Evolutionary conservation across 1,284 basidiomycete species (phyloP), one percentile per base, ranked within the genome.

Genomic region (Polyporus tsugae): DNA sequence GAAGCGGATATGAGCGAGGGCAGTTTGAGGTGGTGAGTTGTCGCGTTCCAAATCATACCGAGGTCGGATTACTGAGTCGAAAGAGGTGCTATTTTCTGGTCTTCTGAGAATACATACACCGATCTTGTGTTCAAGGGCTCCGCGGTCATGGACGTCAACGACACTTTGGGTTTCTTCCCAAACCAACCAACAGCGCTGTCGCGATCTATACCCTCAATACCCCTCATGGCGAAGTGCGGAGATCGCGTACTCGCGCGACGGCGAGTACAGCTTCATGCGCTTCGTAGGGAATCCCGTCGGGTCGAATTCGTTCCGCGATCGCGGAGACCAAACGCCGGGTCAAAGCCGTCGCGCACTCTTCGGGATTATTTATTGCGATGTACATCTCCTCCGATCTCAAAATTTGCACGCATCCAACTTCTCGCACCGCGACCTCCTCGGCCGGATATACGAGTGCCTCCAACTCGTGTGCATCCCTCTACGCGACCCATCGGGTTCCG

Each of bases 171-270:
- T 6, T 72, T 72, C 63, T 72, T 72, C 66, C 71, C 71, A 1
- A 46, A 67, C 52, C 68, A 72, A 52, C 67, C n/a, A 59, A 72
- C 52, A 68, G 71, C 19, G 66, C 70, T 19, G 68, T 72, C 58
- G 71, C 71, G 22, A 68, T 72, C 52, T 72, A 72, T 60, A 72
- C 71, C 4, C 65, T 72, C 46, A 72, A 72, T 66, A 65, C 68
- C 11, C 66, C 71, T 22, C 60, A 25, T 35, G 62, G 60, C 3
- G 64, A 72, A 44, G 66, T 70, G 13, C 71, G 42, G 71, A 70
- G 60, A 68, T 72, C 46, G 64, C 71, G 15, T 72, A 72, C 63
- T 72, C 71, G 11, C 42, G 25, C 38, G 71, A 72, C 62, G 66
- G 66, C 19, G 71, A 68, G 17, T 68, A 66, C 64, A 66, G 66